Conservation (phyloP, 148 eudicot genomes). For the Dysphania ambrosioides region DNA sequence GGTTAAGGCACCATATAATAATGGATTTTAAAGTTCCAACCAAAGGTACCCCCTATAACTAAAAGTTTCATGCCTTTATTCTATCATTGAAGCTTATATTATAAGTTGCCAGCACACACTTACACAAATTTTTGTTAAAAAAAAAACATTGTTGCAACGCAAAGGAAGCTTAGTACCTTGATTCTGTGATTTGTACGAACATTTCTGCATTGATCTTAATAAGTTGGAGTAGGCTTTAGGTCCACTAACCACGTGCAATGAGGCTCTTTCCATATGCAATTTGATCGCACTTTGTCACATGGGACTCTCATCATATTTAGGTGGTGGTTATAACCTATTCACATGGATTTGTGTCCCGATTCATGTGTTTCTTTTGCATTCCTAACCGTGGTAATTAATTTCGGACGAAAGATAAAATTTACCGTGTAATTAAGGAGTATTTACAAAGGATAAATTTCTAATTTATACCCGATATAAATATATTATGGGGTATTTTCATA, state of each 20-base stretch:
- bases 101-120: slow-evolving; percentile 1
- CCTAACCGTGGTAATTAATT: too few species aligned
- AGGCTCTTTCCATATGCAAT: slow-evolving; percentile 17
- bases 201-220: neutral
- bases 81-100: neutral
- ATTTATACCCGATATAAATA: too few species aligned
- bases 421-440: too few species aligned
- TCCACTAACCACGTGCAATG: slow-evolving; percentile 21
- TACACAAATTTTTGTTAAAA: neutral
- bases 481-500: too few species aligned
- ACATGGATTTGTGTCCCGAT: slow-evolving; percentile 18
- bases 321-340: slow-evolving; percentile 16
- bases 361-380: too few species aligned
- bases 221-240: neutral
- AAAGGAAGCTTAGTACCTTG: neutral
- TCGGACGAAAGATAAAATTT: too few species aligned
- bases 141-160: neutral
- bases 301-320: slow-evolving; percentile 17
- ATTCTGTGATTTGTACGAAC: slow-evolving; percentile 5
- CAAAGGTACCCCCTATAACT: neutral
- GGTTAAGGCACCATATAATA: slow-evolving; percentile 14
- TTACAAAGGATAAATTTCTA: too few species aligned
- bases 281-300: slow-evolving; percentile 12
- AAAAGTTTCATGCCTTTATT: neutral
- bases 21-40: neutral